Evolutionary conservation across 371 early-diverging fungal species (phyloP).

Genomic region (Massospora cicadina): DNA sequence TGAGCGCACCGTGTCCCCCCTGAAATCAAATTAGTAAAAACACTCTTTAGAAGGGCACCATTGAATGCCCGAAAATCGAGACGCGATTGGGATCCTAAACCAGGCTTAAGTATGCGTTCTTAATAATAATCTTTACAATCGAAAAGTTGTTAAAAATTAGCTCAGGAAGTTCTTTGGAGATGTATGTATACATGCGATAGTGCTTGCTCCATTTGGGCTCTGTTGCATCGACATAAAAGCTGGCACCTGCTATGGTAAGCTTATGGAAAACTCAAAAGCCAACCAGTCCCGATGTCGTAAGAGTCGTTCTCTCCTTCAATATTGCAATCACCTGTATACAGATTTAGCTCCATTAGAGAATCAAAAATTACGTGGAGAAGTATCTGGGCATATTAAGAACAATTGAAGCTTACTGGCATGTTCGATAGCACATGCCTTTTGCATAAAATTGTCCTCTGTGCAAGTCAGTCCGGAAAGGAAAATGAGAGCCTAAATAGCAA

Average conservation of each 20-base stretch:
- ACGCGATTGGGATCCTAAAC: conserved; percentile 24
- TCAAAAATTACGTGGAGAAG: conserved; percentile 40
- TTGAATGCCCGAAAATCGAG: conserved; percentile 58
- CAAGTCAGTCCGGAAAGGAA: conserved; percentile 47
- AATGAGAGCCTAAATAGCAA: conserved; percentile 14
- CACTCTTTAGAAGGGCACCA: conserved; percentile 20
- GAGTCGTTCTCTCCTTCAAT: conserved; percentile 29
- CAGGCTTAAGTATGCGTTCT: too few relatives aligned
- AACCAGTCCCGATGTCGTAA: conserved; percentile 32
- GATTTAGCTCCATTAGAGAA: background rate
- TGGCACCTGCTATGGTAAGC: conserved; percentile 26
- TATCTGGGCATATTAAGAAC: conserved; percentile 58
- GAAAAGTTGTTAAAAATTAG: conserved; percentile 28
- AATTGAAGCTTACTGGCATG: conserved; percentile 40
- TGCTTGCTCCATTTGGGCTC: conserved; percentile 38
- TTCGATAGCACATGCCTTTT: conserved; percentile 51
- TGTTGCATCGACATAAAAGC: conserved; percentile 61
- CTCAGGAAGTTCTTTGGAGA: conserved; percentile 41
- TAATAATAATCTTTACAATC: conserved; percentile 23
- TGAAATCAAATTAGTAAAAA: conserved; percentile 11
- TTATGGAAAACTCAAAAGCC: background rate
- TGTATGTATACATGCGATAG: conserved; percentile 67
- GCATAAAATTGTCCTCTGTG: conserved; percentile 62
- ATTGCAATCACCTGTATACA: conserved; percentile 19
- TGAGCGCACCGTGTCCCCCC: conserved; percentile 78